These are phyloP conservation scores for Colletotrichum incanum DNA, from an alignment of 2,329 filamentous ascomycete species.

Conservation along the genomic window DNA sequence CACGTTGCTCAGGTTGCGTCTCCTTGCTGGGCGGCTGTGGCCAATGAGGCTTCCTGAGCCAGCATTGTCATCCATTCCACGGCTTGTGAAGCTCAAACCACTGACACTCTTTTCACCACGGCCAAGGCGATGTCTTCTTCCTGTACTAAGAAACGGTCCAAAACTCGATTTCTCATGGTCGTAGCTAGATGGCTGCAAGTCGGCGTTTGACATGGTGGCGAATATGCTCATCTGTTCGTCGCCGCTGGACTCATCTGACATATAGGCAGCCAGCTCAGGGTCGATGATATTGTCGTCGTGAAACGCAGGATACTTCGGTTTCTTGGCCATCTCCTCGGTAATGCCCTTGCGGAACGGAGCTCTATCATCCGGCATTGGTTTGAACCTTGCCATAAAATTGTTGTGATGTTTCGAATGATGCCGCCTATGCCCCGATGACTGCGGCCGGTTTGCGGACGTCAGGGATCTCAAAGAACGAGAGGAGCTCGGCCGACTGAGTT, in stretches of 20 bases:
- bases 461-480: conserved; percentile 89
- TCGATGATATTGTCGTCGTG: conserved; percentile 99
- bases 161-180: conserved; percentile 84
- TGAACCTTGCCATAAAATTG: conserved; percentile 84
- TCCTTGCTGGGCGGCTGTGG: conserved; percentile 74
- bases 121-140: conserved; percentile 82
- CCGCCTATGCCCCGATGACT: conserved; percentile 85
- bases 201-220: conserved; percentile 78
- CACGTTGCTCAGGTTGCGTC: conserved; percentile 87
- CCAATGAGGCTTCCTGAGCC: conserved; percentile 71
- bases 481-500: conserved; percentile 91
- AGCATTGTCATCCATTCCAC: conserved; percentile 77
- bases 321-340: conserved; percentile 76
- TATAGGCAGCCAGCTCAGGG: conserved; percentile 92
- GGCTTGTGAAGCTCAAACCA: conserved; percentile 78
- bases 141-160: conserved; percentile 78
- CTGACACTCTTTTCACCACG: conserved; percentile 83
- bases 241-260: conserved; percentile 95
- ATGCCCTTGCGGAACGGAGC: conserved; percentile 87
- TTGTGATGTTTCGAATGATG: conserved; percentile 83
- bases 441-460: conserved; percentile 74
- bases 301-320: conserved; percentile 86
- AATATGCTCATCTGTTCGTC: conserved; percentile 94
- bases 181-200: conserved; percentile 74
- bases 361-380: conserved; percentile 80